Base-by-base conservation (phyloP, 2,329 filamentous ascomycete genomes). In the Colletotrichum chlorophyti region DNA sequence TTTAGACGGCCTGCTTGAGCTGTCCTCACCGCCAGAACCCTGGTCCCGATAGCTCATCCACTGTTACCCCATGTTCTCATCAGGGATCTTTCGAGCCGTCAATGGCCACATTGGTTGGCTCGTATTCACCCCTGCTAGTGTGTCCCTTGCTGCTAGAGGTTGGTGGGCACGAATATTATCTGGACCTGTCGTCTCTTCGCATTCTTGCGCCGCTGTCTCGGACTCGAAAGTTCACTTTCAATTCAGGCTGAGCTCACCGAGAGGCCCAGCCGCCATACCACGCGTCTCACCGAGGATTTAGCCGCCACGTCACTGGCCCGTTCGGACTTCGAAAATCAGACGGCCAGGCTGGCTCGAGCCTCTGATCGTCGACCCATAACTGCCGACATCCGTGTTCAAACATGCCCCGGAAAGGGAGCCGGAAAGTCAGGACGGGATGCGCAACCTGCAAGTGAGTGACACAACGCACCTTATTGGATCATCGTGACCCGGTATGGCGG, bases 371-470 rank as follows among this genome's bases (percentile, higher is more conserved):
- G 24, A 11, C 34, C 10, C 24, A 40, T 11, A 23, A 17, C 41
- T 8, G 41, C 3, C 15, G 4, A 17, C 7, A 14, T 5, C 8
- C 32, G 17, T n/a, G n/a, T n/a, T n/a, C n/a, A n/a, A 35, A 5
- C 21, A 60, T 60, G 58, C 72, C 72, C 19, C 72, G 72, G 24
- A 79, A 78, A 64, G 77, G 76, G 10, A 77, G 70, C 45, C 76
- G 72, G 64, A 79, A 79, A 62, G 77, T 80, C 42, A 70, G 76
- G 40, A 80, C 78, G 5, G 81, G 81, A 11, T 84, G 81, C 67
- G 72, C 81, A 48, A 84, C 81, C 49, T 84, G 81, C 79, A 83
- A 83, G 80, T 60, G 64, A 62, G 80, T 78, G 27, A 31, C 27
- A 12, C 27, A 31, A 31, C 27, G 12, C 27, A 31, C 41, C 21